Evolutionary conservation across 768 basidiomycete species (phyloP), one percentile per base, ranked within the genome.

Genomic region (Boletellus emodensis): DNA sequence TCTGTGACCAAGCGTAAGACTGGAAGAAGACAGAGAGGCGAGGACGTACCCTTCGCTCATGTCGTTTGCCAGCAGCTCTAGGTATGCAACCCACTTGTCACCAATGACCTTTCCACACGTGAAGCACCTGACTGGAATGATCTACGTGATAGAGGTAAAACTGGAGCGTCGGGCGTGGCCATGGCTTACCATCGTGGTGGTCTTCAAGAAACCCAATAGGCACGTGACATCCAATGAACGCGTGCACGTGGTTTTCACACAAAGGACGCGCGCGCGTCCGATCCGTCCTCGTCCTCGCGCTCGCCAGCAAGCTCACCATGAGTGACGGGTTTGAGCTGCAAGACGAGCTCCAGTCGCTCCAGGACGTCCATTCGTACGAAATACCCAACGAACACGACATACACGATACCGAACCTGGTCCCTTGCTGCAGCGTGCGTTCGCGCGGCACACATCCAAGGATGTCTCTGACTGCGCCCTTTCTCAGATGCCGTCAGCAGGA

Each of bases 21-120:
- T 43, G 34, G 32, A 11, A 15, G 34, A 20, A 42, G 36, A 14
- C 11, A 45, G 36, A 46, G 18, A 1, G 33, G 18, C 12, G 14
- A 39, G 32, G 20, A 72, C 87, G 57, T 60, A 94, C 94, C 94
- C 94, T 76, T 97, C 94, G 57, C 80, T 84, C 71, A 83, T 81
- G 59, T 90, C 93, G 50, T 81, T 80, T 33, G 85, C 81, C 52
- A 96, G 74, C 38, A 94, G 72, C 61, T 87, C 84, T 34, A 96
- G 72, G 68, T 96, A 98, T 18, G 80, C 78, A 51, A 82, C 86
- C 94, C 95, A 97, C 57, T 96, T 90, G 75, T 97, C 92, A 42
- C 95, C 93, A 37, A 97, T 86, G 54, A 98, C 94, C 71, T 97
- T 97, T 40, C 95, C 95, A 63, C 93, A 95, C 14, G 94, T 92